Conservation (phyloP, 2,329 filamentous ascomycete species). For the Neofusicoccum ribis region DNA sequence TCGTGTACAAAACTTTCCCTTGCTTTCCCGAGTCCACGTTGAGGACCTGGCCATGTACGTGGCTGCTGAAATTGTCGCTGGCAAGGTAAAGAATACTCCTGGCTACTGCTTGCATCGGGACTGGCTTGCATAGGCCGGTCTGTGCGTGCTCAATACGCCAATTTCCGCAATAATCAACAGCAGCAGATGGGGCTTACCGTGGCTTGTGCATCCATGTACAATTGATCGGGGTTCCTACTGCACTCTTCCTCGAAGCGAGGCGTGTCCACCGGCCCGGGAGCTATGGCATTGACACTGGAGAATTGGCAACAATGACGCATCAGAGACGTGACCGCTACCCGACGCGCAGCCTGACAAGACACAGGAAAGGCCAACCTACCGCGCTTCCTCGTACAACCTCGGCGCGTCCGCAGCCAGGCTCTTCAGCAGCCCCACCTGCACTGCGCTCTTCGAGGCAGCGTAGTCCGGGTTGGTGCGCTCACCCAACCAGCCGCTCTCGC, state of each 20-base stretch:
- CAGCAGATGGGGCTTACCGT: slow-evolving; percentile 33
- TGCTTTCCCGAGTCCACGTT: slow-evolving; percentile 50
- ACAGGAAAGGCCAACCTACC: not conserved
- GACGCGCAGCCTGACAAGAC: no score
- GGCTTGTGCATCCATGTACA: slow-evolving; percentile 46
- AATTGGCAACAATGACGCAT: not conserved
- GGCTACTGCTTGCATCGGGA: slow-evolving; percentile 44
- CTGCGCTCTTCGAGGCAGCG: slow-evolving; percentile 47
- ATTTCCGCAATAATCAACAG: not conserved
- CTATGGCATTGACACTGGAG: slow-evolving; percentile 47
- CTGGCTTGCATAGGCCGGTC: slow-evolving; percentile 41
- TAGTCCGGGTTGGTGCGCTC: slow-evolving; percentile 47
- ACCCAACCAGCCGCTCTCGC: slow-evolving; percentile 48
- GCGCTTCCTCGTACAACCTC: slow-evolving; percentile 36
- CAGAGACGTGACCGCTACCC: not conserved
- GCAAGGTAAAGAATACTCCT: slow-evolving; percentile 49
- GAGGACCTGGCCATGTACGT: slow-evolving; percentile 47
- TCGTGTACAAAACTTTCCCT: slow-evolving; percentile 44
- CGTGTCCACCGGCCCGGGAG: slow-evolving; percentile 50
- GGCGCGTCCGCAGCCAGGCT: slow-evolving; percentile 45
- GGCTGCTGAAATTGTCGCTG: slow-evolving; percentile 47
- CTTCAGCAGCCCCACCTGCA: slow-evolving; percentile 46
- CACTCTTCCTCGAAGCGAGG: slow-evolving; percentile 45
- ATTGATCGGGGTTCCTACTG: slow-evolving; percentile 39
- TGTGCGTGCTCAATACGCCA: slow-evolving; percentile 12